These are phyloP conservation scores for Lachnellula arida DNA, from an alignment of 2,329 filamentous ascomycete species.

Conservation along the genomic window DNA sequence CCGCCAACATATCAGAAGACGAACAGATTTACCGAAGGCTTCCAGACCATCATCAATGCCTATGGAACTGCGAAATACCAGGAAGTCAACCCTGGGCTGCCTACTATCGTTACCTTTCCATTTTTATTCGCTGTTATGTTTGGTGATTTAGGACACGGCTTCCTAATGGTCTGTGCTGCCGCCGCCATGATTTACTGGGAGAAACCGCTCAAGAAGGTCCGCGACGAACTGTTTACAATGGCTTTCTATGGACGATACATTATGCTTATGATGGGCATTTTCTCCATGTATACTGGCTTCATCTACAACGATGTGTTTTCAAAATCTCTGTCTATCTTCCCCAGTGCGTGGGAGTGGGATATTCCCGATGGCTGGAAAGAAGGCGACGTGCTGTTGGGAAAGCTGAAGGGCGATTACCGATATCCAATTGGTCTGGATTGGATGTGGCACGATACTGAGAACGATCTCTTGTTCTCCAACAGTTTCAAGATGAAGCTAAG, in stretches of 20 bases:
- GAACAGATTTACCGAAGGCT: conserved; percentile 96
- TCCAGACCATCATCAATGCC: conserved; percentile 98
- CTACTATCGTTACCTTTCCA: conserved; percentile 96
- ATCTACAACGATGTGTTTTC: conserved; percentile 99
- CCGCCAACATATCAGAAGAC: conserved; percentile 97
- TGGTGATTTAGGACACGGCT: conserved; percentile 90
- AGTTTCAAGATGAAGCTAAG: conserved; percentile 99
- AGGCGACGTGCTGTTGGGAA: conserved; percentile 59
- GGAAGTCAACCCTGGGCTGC: conserved; percentile 93
- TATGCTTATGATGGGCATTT: conserved; percentile 95
- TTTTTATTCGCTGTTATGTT: conserved; percentile 99
- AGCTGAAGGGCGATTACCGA: conserved; percentile 67
- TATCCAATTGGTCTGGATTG: conserved; percentile 96
- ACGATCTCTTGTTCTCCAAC: conserved; percentile 93
- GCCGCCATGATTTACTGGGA: conserved; percentile 96
- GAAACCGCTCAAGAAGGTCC: conserved; percentile 85
- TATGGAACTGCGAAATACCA: conserved; percentile 97
- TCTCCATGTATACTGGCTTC: conserved; percentile 94
- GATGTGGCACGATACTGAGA: conserved; percentile 95
- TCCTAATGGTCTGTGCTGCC: conserved; percentile 81
- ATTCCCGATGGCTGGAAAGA: conserved; percentile 60
- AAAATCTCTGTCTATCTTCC: conserved; percentile 82
- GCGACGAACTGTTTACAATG: conserved; percentile 94
- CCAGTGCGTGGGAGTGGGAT: conserved; percentile 78
- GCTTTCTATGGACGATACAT: conserved; percentile 99